Evolutionary conservation across 1,139 yeast genomes (phyloP), one percentile per base, ranked within the genome.

Genomic region (Suhomyces bribrorum): DNA sequence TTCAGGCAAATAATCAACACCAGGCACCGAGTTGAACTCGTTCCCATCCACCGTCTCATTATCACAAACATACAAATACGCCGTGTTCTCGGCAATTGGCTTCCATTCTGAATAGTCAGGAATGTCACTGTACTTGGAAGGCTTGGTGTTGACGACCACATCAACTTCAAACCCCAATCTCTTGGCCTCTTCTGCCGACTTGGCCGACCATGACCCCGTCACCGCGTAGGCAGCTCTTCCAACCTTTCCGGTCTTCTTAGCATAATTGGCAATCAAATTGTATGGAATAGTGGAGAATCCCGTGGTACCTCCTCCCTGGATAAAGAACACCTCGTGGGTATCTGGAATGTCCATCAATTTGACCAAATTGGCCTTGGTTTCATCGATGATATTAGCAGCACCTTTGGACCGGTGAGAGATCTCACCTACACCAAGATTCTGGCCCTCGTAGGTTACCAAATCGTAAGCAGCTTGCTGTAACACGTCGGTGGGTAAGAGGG

Each of bases 301-400:
- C 28, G 89, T 85, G 36, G 97, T 90, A 45, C 97, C 98, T 45
- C 98, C 98, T 46, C 98, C 97, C 69, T 92, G 98, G 66, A 90
- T 67, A 66, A 90, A 92, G 58, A 92, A 83, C 2, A 90, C 92
- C 58, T 89, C 97, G 60, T 92, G 95, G 26, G 95, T 84, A 44
- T 87, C 95, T 23, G 97, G 98, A 37, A 92, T 77, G 42, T 72
- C 60, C 59, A 88, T 64, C 41, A 92, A 69, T 53, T 83, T 66
- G 33, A 56, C 66, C 54, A 92, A 67, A 52, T 83, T 78, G 29
- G 64, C 70, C 63, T 86, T 88, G 38, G 97, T 82, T 45, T 79
- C 79, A 49, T 88, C 83, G 50, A 92, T 83, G 34, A 92, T 83
- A 44, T 75, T 69, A 30, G 76, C 75, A 24, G 97, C 98, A 24